Base-by-base conservation (phyloP, 1,284 basidiomycete genomes). In the Malassezia equina region DNA sequence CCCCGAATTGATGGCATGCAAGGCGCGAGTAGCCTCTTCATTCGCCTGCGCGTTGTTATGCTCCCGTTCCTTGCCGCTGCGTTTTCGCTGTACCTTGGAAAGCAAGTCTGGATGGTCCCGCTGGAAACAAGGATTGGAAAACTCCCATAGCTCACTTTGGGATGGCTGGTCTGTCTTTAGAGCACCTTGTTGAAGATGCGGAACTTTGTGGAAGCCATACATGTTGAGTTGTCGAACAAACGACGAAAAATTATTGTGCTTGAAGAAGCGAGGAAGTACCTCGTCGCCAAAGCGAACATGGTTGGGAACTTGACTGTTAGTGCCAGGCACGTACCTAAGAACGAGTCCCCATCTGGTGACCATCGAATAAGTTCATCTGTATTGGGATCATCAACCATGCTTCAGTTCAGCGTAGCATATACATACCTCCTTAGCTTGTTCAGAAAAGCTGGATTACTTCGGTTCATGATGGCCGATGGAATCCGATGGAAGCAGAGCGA, bases 131-230 rank as follows among this genome's bases (percentile, higher is more conserved):
- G 85, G 83, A 75, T 95, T 90, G 60, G 84, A 83, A 75, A 95
- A 96, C 75, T 95, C 87, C 85, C 89, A 93, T 45, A 89, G 82
- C 75, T 96, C 91, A 48, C 83, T 85, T 58, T 88, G 86, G 44
- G 65, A 64, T 2, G 66, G 63, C 29, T 64, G 60, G 46, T 71
- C 71, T 46, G 72, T 63, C 56, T 77, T 78, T 61, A 96, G 81
- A 29, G 90, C 90, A 41, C 91, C 91, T 75, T 94, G 89, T 71
- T 94, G 90, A 19, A 96, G 82, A 74, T 95, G 90, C 0, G 90
- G 73, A 13, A 75, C 82, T 56, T 75, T 76, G 56, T 74, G 71
- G 50, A 75, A 71, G 50, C 66, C 75, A 53, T 70, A 67, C 87
- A 90, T 90, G 77, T 90, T 90, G 50, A 90, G 80, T 71, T 90